Base-by-base conservation (phyloP, 805 yeast genomes). In the Hanseniaspora hatyaiensis region DNA sequence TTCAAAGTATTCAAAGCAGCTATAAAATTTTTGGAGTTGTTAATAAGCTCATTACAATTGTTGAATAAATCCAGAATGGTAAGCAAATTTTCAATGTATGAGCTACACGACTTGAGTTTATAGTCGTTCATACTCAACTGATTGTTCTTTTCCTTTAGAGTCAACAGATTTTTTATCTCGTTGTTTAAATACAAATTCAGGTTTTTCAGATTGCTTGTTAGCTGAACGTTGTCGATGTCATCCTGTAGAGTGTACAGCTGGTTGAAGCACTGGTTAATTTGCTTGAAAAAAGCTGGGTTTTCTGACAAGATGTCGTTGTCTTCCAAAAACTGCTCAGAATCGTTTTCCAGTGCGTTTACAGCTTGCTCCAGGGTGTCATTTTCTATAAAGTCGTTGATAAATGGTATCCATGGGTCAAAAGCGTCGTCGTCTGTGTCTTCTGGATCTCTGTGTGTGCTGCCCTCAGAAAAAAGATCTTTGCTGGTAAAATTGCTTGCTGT, bases 51-150 rank as follows among this genome's bases (percentile, higher is more conserved):
- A 59, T 86, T 85, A 41, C 87, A 83, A 57, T 79, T 82, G 63
- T 87, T 88, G 13, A 94, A 82, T 54, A 82, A 73, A 57, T 88
- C 95, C 48, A 89, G 69, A 8, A 88, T 88, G 53, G 82, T 86
- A 20, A 88, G 68, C 54, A 45, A 6, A 5, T 19, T 37, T 12
- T 45, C 49, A 16, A 45, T 31, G 22, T 45, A 45, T 15, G 24
- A 28, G 8, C 34, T 45, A 31, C 49, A 45, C 8, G 26, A 26
- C 13, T 23, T 36, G 6, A 45, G n/a, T n/a, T 45, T 45, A 19
- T 37, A 12, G 12, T 36, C 38, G 22, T 45, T 45, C 11, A 31
- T n/a, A 13, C 19, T 22, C 16, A 37, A 13, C 6, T 30, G 23
- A 16, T 37, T 23, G 18, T 31, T 45, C 8, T 30, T 19, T 18